Base-by-base conservation (phyloP, 2,329 filamentous ascomycete genomes). In the Talaromyces albobiverticillius region DNA sequence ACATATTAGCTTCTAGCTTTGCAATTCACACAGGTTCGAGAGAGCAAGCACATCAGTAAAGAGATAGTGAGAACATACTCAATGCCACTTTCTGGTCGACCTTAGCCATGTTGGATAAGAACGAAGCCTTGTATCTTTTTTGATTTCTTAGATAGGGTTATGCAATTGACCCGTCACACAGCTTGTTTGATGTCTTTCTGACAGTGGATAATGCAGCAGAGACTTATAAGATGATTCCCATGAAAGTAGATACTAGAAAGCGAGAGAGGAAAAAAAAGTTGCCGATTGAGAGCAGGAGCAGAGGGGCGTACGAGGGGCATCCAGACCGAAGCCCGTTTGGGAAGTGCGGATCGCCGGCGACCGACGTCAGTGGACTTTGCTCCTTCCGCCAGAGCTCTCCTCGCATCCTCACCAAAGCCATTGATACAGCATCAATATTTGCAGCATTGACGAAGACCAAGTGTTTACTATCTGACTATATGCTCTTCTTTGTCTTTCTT, bases 51-150 rank as follows among this genome's bases (percentile, higher is more conserved):
- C n/a, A n/a, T n/a, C n/a, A 31, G 49, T 22, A 23, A 36, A 42
- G 54, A 55, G 64, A 55, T 31, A 53, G 61, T 55, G 63, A 66
- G 58, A 61, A 72, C 80, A 63, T 79, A 84, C 81, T 88, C 65
- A 89, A 78, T 60, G 84, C 85, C 60, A 82, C 80, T 73, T 88
- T 88, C 59, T 88, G 83, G 68, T 88, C 81, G 69, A 86, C 83
- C 67, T 84, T 77, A 59, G 79, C 79, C 85, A 88, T 88, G 61
- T 69, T 79, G 72, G 62, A 60, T 57, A 45, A 51, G 31, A 46
- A 31, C 22, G n/a, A n/a, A 31, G 32, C 23, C 54, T 49, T 25
- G 41, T 22, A n/a, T 22, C 29, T 10, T 7, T 31, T n/a, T n/a
- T n/a, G n/a, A n/a, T n/a, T n/a, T n/a, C n/a, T n/a, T n/a, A n/a